Base-by-base conservation (phyloP, 2,329 filamentous ascomycete genomes). In the Daldinia sp. region DNA sequence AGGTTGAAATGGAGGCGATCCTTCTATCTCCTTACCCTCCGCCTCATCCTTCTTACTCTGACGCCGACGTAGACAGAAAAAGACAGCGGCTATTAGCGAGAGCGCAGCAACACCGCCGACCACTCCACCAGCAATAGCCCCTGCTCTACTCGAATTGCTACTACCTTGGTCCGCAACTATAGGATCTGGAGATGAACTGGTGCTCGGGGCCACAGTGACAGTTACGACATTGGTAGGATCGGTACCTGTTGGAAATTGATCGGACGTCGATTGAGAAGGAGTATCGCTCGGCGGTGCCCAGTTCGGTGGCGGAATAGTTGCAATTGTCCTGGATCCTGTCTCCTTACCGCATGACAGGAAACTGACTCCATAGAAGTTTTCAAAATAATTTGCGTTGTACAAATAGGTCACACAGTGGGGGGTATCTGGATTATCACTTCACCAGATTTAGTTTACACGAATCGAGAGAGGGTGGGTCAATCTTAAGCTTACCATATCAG, bases 361-460 rank as follows among this genome's bases (percentile, higher is more conserved):
- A 53, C 70, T 75, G 7, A 67, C 68, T 6, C 75, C 75, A 30
- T 73, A 57, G 39, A 77, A 69, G 9, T 69, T 63, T n/a, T 76
- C 75, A 39, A 61, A 75, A 63, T 74, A 76, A 60, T 70, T 70
- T 2, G 65, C 73, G 44, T 73, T 64, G 59, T 78, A 78, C 12
- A 74, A 63, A 54, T 75, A 76, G 7, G 75, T 78, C 42, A 77
- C 72, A 66, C 76, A 78, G 61, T 67, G 71, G 7, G 76, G 76
- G 1, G 60, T 70, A n/a, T 63, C 61, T 20, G 70, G 65, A 10
- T 74, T 59, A 41, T 66, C 60, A 56, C 74, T 77, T 56, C 69
- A 33, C 55, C 54, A 26, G 60, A n/a, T 37, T 75, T 67, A 73
- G 74, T 54, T 57, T 50, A 54, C n/a, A 60, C 65, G 42, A 39